These are phyloP conservation scores for Rhizomucor miehei DNA, from an alignment of 371 early-diverging fungal genomes.

Conservation along the genomic window DNA sequence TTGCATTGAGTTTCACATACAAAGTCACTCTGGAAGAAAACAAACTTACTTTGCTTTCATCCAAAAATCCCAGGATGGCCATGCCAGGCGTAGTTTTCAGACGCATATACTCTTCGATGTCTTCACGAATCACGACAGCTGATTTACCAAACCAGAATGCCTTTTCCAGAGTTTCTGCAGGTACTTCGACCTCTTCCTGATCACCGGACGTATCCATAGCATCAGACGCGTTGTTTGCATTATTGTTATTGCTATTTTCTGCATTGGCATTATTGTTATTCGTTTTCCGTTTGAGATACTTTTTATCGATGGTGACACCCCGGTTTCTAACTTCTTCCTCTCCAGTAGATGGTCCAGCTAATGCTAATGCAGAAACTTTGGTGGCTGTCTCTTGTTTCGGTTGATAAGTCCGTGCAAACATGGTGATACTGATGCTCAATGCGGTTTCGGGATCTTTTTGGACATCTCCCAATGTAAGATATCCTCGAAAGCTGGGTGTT, in stretches of 20 bases:
- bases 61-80: constrained; percentile 58
- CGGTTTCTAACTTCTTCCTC: constrained; percentile 29
- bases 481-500: constrained; percentile 55
- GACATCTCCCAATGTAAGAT: constrained; percentile 53
- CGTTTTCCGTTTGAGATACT: too few species aligned
- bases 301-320: constrained; percentile 42
- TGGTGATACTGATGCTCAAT: constrained; percentile 51
- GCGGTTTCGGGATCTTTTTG: constrained; percentile 25
- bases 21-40: neutral
- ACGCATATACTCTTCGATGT: constrained; percentile 59
- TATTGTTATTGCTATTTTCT: constrained; percentile 4
- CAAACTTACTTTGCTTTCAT: constrained; percentile 28
- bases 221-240: constrained; percentile 20
- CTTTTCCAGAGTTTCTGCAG: constrained; percentile 19
- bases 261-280: neutral
- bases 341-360: constrained; percentile 11
- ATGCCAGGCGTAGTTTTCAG: constrained; percentile 58
- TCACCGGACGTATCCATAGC: constrained; percentile 9
- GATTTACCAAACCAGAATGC: constrained; percentile 73
- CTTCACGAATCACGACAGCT: constrained; percentile 56
- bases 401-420: constrained; percentile 57
- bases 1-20: neutral
- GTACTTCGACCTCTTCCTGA: constrained; percentile 17
- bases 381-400: constrained; percentile 49
- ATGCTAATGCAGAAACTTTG: constrained; percentile 61